Conservation (phyloP, 768 basidiomycete genomes). For the Rhodotorula paludigena region DNA sequence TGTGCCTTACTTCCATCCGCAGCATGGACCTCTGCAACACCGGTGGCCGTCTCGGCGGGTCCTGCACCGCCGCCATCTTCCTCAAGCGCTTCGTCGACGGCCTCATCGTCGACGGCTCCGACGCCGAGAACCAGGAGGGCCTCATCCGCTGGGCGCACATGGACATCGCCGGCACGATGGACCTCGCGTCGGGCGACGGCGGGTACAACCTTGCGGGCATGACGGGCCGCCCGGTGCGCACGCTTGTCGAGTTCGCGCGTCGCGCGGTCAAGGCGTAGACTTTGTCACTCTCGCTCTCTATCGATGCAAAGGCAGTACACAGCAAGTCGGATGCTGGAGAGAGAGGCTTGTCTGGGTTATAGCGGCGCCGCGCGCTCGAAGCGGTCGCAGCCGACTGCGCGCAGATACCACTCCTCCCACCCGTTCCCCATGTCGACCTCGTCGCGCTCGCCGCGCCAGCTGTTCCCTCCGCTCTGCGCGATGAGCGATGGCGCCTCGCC, state of each 20-base stretch:
- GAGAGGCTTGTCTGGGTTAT: slow-evolving; percentile 56
- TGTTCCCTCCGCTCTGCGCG: background rate
- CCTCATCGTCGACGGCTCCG: slow-evolving; percentile 58
- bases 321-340: background rate
- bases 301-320: background rate
- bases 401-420: slow-evolving; percentile 31
- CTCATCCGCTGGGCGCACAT: slow-evolving; percentile 76
- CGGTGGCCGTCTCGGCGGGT: slow-evolving; percentile 64
- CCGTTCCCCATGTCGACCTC: background rate
- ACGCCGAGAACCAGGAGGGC: slow-evolving; percentile 55
- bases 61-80: slow-evolving; percentile 80
- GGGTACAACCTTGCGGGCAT: slow-evolving; percentile 29
- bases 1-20: background rate
- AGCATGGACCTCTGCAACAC: slow-evolving; percentile 63
- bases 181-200: slow-evolving; percentile 21
- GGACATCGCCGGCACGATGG: slow-evolving; percentile 58
- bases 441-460: background rate
- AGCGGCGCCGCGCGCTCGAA: slow-evolving; percentile 21
- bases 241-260: slow-evolving; percentile 28
- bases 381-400: slow-evolving; percentile 18
- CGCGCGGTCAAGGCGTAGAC: slow-evolving; percentile 19
- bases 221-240: slow-evolving; percentile 27
- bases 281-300: background rate
- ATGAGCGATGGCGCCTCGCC: slow-evolving; percentile 16
- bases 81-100: slow-evolving; percentile 54